A percentile compares a stretch with the other conserved stretches of the same genome.
These are phyloP conservation scores for Iris macrosiphon DNA, from an alignment of 106 monocot species.

Conservation along the genomic window DNA sequence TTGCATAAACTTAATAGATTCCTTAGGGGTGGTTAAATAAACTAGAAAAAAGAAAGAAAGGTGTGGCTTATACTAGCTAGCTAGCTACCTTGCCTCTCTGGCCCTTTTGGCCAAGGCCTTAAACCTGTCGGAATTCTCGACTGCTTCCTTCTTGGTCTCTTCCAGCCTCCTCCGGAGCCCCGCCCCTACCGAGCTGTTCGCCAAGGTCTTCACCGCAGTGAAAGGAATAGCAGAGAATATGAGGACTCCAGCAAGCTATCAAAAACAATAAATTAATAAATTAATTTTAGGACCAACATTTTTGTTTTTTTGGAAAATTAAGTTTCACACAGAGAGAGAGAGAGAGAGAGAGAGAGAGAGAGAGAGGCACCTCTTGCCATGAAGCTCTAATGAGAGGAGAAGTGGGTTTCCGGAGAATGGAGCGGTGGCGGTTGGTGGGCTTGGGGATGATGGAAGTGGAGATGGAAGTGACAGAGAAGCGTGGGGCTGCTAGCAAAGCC, in stretches of 20 bases:
- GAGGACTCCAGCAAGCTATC: constrained; percentile 81
- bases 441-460: not conserved
- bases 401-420: not conserved
- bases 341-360: not conserved
- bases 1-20: too few species aligned
- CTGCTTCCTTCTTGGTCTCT: constrained; percentile 56
- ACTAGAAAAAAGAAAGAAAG: too few species aligned
- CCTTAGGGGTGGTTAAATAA: too few species aligned
- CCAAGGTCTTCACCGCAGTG: constrained; percentile 89
- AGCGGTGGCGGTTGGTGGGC: not conserved
- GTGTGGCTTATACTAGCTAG: too few species aligned
- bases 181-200: constrained; percentile 84
- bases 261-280: not conserved
- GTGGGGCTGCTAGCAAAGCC: not conserved
- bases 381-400: constrained; percentile 28
- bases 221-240: constrained; percentile 94
- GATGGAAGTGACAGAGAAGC: constrained; percentile 12
- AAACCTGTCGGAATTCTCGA: constrained; percentile 34
- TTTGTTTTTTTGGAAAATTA: not conserved
- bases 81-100: constrained; percentile 65
- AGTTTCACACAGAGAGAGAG: not conserved
- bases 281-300: too few species aligned
- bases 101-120: constrained; percentile 39
- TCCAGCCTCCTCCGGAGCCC: constrained; percentile 52
- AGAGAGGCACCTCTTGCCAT: constrained; percentile 36